A percentile compares a stretch with the other conserved stretches of the same genome.
phyloP scores from a whole-genome alignment of 2,329 filamentous ascomycete species.

The Penicillium nordicum region DNA sequence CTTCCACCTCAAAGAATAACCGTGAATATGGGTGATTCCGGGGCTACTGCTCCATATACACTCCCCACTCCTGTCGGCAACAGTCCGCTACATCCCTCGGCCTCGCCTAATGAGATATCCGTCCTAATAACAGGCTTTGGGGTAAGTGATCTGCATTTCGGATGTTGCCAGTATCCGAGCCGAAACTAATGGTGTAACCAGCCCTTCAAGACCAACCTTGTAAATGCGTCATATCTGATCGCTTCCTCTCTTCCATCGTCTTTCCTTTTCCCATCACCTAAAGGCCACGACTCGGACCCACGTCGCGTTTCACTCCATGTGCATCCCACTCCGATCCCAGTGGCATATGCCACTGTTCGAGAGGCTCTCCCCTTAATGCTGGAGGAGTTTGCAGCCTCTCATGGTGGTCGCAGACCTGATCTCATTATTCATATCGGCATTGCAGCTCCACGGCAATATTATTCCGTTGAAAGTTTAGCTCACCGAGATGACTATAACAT shows the following conservation, averaged over 20 bases:
- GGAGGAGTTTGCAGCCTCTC: slow-evolving; percentile 40
- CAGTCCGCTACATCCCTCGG: slow-evolving; percentile 13
- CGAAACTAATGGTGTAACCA: slow-evolving; percentile 35
- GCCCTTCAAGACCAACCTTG: slow-evolving; percentile 71
- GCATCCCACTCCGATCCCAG: slow-evolving; percentile 65
- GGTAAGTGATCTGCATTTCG: slow-evolving; percentile 26
- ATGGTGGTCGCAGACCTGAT: slow-evolving; percentile 53
- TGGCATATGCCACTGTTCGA: slow-evolving; percentile 67
- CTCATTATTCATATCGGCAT: slow-evolving; percentile 76
- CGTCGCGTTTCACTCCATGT: slow-evolving; percentile 41
- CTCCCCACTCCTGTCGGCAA: slow-evolving; percentile 15
- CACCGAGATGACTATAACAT: slow-evolving; percentile 70
- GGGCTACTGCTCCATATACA: slow-evolving; percentile 15
- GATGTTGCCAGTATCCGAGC: slow-evolving; percentile 5
- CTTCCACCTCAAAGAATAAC: slow-evolving; percentile 2
- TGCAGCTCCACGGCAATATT: slow-evolving; percentile 62
- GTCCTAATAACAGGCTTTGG: slow-evolving; percentile 39
- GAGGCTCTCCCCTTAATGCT: slow-evolving; percentile 63
- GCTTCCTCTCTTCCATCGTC: slow-evolving; percentile 63
- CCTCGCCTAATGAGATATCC: slow-evolving; percentile 29
- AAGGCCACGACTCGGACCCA: slow-evolving; percentile 19
- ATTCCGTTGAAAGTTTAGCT: slow-evolving; percentile 67
- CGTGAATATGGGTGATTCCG: slow-evolving; percentile 35
- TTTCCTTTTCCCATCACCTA: slow-evolving; percentile 48
- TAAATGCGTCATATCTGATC: slow-evolving; percentile 82